A percentile compares a stretch with the other conserved stretches of the same genome.
Evolutionary conservation across 2,329 filamentous ascomycete species (phyloP).

Genomic region (Hansfordia pulvinata): DNA sequence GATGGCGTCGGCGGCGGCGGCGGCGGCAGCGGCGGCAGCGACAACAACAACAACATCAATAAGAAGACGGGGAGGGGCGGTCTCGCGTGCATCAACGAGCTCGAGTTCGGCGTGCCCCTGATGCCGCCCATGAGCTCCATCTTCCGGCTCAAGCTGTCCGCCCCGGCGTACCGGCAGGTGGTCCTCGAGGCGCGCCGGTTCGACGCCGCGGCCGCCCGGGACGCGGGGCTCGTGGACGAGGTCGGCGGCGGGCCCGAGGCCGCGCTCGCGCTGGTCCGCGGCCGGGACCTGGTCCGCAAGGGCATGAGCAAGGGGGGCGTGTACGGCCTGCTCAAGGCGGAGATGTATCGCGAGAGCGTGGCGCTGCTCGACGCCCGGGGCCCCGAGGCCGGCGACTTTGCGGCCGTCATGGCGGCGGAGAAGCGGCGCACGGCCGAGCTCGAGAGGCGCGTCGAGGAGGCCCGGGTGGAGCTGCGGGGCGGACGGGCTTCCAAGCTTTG

Average conservation of each 20-base stretch:
- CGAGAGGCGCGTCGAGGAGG: too few relatives aligned
- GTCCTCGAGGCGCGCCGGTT: conserved; percentile 65
- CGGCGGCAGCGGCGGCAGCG: too few relatives aligned
- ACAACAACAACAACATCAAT: too few relatives aligned
- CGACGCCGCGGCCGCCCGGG: conserved; percentile 46
- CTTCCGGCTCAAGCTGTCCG: conserved; percentile 55
- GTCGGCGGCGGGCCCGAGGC: conserved; percentile 49
- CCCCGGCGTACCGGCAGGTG: conserved; percentile 44
- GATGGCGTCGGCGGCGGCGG: too few relatives aligned
- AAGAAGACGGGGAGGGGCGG: conserved; percentile 58
- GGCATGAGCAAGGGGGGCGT: conserved; percentile 49
- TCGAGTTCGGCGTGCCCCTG: conserved; percentile 67
- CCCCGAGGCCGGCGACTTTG: conserved; percentile 1
- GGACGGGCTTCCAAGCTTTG: too few relatives aligned
- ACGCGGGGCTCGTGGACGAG: conserved; percentile 54
- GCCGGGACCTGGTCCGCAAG: conserved; percentile 47
- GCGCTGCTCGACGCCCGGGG: conserved; percentile 33
- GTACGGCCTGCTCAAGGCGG: conserved; percentile 59
- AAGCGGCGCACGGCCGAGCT: too few relatives aligned
- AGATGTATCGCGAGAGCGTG: conserved; percentile 60
- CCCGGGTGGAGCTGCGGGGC: too few relatives aligned
- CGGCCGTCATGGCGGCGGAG: neutral
- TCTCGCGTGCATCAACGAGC: conserved; percentile 68
- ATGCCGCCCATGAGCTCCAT: conserved; percentile 60
- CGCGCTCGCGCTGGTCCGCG: conserved; percentile 42